phyloP scores from a whole-genome alignment of 2,329 filamentous ascomycete genomes.

The Colletotrichum gigasporum region DNA sequence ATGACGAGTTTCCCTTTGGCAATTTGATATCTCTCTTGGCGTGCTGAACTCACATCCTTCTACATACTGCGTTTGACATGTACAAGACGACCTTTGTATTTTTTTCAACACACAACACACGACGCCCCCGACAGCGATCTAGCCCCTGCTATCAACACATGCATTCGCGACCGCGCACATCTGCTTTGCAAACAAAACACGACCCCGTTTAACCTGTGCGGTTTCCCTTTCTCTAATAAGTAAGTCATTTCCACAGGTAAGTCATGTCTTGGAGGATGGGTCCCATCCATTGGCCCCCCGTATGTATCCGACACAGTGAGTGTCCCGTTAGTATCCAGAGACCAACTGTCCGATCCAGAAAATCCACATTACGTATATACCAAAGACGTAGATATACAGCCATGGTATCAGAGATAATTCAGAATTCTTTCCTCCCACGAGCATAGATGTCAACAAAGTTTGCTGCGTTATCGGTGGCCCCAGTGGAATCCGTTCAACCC shows the following conservation, averaged over 20 bases:
- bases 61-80: not conserved
- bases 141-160: not conserved
- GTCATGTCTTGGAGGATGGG: not conserved
- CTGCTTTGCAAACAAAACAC: not conserved
- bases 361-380: not conserved
- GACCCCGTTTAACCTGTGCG: not conserved
- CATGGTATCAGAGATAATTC: not conserved
- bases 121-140: not conserved
- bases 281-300: no score
- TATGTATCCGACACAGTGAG: no score
- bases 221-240: not conserved
- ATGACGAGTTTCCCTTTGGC: not conserved
- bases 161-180: not conserved
- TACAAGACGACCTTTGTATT: not conserved
- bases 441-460: not conserved
- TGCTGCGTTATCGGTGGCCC: conserved; percentile 30
- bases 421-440: not conserved
- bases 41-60: not conserved
- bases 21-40: not conserved
- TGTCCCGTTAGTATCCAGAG: no score
- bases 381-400: not conserved
- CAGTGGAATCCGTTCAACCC: conserved; percentile 40
- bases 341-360: no score
- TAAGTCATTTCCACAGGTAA: not conserved
- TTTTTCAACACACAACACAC: no score